Conservation (phyloP, 129 eudicot species). For the Pulicaria dysenterica region DNA sequence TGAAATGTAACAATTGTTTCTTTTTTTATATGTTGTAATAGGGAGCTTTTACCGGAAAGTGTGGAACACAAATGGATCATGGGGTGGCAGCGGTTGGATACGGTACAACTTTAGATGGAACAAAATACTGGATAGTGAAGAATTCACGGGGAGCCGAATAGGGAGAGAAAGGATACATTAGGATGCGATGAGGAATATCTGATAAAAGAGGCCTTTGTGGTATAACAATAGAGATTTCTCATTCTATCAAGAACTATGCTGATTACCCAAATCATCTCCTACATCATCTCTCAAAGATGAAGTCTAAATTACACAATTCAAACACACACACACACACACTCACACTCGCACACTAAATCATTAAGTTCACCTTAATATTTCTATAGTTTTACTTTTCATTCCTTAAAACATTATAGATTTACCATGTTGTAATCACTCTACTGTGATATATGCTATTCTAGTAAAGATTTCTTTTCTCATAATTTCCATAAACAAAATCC, state of each 20-base stretch:
- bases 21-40: slow-evolving; percentile 11
- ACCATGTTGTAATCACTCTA: too few relatives aligned
- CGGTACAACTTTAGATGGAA: slow-evolving; percentile 55
- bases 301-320: slow-evolving; percentile 27
- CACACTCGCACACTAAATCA: too few relatives aligned
- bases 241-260: slow-evolving; percentile 46
- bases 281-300: slow-evolving; percentile 43
- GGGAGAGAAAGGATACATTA: slow-evolving; percentile 74
- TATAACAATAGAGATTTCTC: slow-evolving; percentile 52
- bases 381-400: too few relatives aligned
- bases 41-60: slow-evolving; percentile 72
- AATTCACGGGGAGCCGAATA: slow-evolving; percentile 56
- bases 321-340: too few relatives aligned
- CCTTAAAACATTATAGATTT: too few relatives aligned
- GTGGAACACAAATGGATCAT: slow-evolving; percentile 73
- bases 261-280: slow-evolving; percentile 23
- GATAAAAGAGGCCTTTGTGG: slow-evolving; percentile 49
- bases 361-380: too few relatives aligned
- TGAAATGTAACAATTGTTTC: background rate
- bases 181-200: slow-evolving; percentile 47
- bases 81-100: slow-evolving; percentile 76
- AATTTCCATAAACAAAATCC: too few relatives aligned
- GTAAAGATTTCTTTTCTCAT: too few relatives aligned
- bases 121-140: slow-evolving; percentile 79
- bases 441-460: too few relatives aligned